Conservation (phyloP, 148 eudicot genomes). For the Diospyros lotus region DNA sequence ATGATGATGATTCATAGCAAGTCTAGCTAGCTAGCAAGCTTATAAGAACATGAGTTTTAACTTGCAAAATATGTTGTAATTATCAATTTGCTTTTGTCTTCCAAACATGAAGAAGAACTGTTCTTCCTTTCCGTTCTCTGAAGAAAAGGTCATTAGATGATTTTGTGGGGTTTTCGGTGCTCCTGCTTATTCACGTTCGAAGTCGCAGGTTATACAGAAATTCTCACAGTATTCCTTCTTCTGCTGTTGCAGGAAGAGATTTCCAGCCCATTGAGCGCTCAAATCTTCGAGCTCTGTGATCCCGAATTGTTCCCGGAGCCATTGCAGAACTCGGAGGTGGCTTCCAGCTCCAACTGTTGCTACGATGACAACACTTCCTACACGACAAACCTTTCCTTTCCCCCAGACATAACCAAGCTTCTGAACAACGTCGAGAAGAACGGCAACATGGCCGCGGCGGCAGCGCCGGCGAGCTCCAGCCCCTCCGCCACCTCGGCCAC, state of each 20-base stretch:
- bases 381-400: constrained; percentile 30
- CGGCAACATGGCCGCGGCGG: constrained; percentile 3
- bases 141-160: not conserved
- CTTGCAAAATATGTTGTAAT: not conserved
- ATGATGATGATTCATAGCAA: too few species aligned
- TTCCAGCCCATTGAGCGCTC: constrained; percentile 55
- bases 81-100: not conserved
- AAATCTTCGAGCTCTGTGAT: constrained; percentile 57
- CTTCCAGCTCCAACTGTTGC: constrained; percentile 57
- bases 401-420: constrained; percentile 23
- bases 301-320: constrained; percentile 59
- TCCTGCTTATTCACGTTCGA: not conserved
- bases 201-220: too few species aligned
- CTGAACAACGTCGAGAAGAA: constrained; percentile 10
- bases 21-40: not conserved
- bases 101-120: not conserved
- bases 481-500: constrained; percentile 21
- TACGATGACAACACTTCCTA: constrained; percentile 55
- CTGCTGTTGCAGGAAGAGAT: constrained; percentile 55
- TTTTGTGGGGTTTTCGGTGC: not conserved
- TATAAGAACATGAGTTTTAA: not conserved
- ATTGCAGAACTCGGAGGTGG: constrained; percentile 57
- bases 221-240: not conserved
- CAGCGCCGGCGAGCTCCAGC: constrained; percentile 5
- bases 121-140: not conserved